A percentile compares a stretch with the other conserved stretches of the same genome.
Conservation (phyloP, 2,329 filamentous ascomycete species). For the Ophiostoma australiae region DNA sequence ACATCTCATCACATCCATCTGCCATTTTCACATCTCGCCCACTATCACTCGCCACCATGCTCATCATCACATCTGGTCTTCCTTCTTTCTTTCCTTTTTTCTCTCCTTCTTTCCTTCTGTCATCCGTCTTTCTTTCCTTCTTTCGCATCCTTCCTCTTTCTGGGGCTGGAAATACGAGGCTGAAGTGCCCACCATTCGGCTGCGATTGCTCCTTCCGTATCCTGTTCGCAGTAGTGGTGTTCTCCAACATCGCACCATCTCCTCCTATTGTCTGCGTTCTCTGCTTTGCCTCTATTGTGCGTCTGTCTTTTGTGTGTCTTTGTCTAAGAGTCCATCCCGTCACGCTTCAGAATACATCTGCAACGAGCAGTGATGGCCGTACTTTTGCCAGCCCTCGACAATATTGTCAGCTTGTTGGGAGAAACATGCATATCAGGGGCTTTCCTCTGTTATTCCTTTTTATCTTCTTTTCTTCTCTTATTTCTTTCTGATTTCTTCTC, state of each 20-base stretch:
- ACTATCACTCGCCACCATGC: background rate
- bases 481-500: background rate
- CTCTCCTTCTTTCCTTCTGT: background rate
- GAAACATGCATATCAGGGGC: slow-evolving; percentile 14
- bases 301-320: background rate
- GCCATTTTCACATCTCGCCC: too few relatives aligned
- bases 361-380: background rate
- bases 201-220: background rate
- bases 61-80: background rate
- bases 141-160: background rate
- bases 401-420: slow-evolving; percentile 11
- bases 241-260: too few relatives aligned
- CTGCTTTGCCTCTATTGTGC: background rate
- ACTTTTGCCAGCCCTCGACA: slow-evolving; percentile 7
- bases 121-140: background rate
- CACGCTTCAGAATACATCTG: background rate
- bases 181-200: slow-evolving; percentile 3
- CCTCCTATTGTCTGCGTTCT: background rate
- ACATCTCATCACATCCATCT: background rate
- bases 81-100: background rate
- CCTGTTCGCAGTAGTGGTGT: background rate
- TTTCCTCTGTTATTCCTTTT: background rate
- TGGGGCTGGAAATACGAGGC: background rate
- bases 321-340: too few relatives aligned
- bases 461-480: background rate